Conservation (phyloP, 495 filamentous ascomycete species). For the Xylaria curta region DNA sequence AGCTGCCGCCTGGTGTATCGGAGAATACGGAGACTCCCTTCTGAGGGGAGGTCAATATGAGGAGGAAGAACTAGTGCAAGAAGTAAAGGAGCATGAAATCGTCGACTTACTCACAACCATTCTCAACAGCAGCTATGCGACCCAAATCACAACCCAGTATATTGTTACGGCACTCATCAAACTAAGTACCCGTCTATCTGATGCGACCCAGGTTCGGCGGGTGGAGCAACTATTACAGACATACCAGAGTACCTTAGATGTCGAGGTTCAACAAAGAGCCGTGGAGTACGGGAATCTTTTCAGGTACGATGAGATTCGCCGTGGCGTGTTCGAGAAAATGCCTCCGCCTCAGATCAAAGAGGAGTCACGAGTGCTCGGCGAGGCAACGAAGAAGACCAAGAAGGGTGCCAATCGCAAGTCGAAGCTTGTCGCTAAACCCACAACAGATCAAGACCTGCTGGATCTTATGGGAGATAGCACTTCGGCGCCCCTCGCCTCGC, state of each 20-base stretch:
- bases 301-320: constrained; percentile 82
- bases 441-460: constrained; percentile 83
- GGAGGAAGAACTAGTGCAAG: constrained; percentile 89
- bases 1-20: constrained; percentile 97
- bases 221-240: constrained; percentile 76
- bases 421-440: constrained; percentile 75
- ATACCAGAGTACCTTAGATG: constrained; percentile 81
- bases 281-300: constrained; percentile 97
- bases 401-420: constrained; percentile 76
- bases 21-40: constrained; percentile 91
- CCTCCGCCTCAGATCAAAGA: constrained; percentile 95
- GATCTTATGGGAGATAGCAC: constrained; percentile 89
- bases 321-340: constrained; percentile 95
- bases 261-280: constrained; percentile 94
- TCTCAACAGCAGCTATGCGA: constrained; percentile 89
- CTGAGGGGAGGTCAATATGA: constrained; percentile 90
- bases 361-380: constrained; percentile 86
- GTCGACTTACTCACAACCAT: constrained; percentile 91
- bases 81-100: constrained; percentile 88
- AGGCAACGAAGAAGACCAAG: constrained; percentile 79
- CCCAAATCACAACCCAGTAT: constrained; percentile 89
- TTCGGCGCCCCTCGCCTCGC: constrained; percentile 49
- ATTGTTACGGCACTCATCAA: constrained; percentile 96
- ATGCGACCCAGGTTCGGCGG: constrained; percentile 81
- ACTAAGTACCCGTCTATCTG: constrained; percentile 85